Evolutionary conservation across 257 asterid genomes (phyloP).

Genomic region (Paulownia fortunei): DNA sequence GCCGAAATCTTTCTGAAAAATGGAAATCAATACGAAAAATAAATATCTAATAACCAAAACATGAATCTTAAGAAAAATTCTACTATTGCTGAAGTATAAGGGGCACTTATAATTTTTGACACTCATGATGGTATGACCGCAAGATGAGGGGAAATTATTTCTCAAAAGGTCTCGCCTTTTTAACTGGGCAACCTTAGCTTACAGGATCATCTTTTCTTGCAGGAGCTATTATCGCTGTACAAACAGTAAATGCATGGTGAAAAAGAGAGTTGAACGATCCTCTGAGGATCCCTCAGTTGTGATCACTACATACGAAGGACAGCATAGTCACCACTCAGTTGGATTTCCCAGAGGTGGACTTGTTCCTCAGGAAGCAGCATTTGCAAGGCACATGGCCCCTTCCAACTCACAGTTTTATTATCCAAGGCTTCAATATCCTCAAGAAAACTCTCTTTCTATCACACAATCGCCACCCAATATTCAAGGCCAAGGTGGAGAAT

Average conservation of each 20-base stretch:
- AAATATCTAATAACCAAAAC: too few species aligned
- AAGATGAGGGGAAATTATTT: too few species aligned
- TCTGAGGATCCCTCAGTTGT: slow-evolving; percentile 71
- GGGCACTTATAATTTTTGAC: too few species aligned
- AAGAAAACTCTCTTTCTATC: slow-evolving; percentile 26
- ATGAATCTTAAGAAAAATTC: too few species aligned
- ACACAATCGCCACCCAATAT: slow-evolving; percentile 3
- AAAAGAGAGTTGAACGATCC: slow-evolving; percentile 85
- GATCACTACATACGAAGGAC: slow-evolving; percentile 92
- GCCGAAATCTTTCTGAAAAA: neutral
- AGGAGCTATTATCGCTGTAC: slow-evolving; percentile 95
- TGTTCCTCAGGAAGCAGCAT: slow-evolving; percentile 33
- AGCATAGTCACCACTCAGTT: slow-evolving; percentile 71
- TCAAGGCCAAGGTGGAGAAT: slow-evolving; percentile 25
- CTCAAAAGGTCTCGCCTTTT: neutral
- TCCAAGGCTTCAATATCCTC: slow-evolving; percentile 46
- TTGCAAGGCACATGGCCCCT: slow-evolving; percentile 38
- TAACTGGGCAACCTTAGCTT: neutral
- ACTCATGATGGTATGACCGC: too few species aligned
- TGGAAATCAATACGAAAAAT: too few species aligned
- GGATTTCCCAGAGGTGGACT: slow-evolving; percentile 68
- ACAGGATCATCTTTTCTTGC: neutral
- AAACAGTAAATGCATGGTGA: slow-evolving; percentile 81
- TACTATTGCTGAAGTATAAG: too few species aligned
- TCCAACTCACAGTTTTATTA: slow-evolving; percentile 44